Conservation (phyloP, 2,329 filamentous ascomycete species). For the Coniella vitis region DNA sequence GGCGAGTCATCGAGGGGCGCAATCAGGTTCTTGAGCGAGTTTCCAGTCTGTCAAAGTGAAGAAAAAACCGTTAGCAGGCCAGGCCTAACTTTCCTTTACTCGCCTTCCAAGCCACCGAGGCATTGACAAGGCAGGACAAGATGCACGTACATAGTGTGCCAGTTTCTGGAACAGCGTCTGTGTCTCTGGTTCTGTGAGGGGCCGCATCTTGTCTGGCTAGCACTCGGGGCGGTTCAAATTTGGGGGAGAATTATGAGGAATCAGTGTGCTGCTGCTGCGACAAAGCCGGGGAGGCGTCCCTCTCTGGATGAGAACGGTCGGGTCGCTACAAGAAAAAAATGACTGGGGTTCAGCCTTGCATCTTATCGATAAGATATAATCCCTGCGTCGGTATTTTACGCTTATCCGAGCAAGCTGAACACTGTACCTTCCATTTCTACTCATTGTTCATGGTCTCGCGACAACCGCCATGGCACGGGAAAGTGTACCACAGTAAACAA, state of each 20-base stretch:
- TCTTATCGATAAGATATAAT: not conserved
- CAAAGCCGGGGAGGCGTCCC: not conserved
- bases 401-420: not conserved
- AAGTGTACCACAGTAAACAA: no score
- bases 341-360: not conserved
- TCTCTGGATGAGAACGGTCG: not conserved
- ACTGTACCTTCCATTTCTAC: no score
- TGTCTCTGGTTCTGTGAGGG: conserved; percentile 72
- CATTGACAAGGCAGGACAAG: no score
- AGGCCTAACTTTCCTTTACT: no score
- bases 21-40: conserved; percentile 78
- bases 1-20: conserved; percentile 61
- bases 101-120: no score
- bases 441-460: no score
- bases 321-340: conserved; percentile 2
- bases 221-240: no score
- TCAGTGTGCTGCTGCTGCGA: not conserved
- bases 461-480: no score
- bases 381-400: not conserved
- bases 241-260: no score
- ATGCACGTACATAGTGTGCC: conserved; percentile 67
- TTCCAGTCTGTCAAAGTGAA: conserved; percentile 48
- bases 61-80: not conserved
- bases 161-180: conserved; percentile 86
- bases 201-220: conserved; percentile 60